These are phyloP conservation scores for Paratinospora sagittata DNA, from an alignment of 164 flowering plant genomes.

Conservation along the genomic window DNA sequence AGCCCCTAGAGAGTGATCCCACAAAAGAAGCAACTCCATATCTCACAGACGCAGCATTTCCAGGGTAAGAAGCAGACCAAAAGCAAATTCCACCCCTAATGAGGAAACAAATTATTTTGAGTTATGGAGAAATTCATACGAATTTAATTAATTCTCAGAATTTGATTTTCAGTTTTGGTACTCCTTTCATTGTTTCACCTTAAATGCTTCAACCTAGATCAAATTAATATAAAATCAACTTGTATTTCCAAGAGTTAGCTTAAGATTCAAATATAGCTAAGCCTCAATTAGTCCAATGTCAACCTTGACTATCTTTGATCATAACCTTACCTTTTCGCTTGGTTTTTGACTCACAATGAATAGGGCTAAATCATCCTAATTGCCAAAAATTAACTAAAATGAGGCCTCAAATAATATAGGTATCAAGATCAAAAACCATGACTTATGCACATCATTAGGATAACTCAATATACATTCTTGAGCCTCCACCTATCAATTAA, in stretches of 20 bases:
- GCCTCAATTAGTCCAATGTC: not conserved
- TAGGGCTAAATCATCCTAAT: not conserved
- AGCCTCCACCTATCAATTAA: too few relatives aligned
- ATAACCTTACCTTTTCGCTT: not conserved
- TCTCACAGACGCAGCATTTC: slow-evolving; percentile 76
- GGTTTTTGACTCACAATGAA: not conserved
- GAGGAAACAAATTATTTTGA: not conserved
- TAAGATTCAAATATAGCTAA: not conserved
- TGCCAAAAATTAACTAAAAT: not conserved
- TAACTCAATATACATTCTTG: too few relatives aligned
- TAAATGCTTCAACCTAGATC: too few relatives aligned
- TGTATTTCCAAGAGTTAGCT: not conserved
- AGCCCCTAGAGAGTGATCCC: slow-evolving; percentile 66
- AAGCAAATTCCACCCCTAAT: slow-evolving; percentile 92
- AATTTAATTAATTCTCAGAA: not conserved
- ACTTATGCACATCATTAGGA: not conserved
- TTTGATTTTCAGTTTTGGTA: not conserved
- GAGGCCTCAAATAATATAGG: not conserved
- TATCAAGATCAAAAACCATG: not conserved
- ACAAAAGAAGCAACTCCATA: slow-evolving; percentile 56
- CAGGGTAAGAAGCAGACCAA: slow-evolving; percentile 95
- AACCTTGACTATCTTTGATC: not conserved
- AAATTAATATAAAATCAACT: not conserved
- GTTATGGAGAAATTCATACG: not conserved
- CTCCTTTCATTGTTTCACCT: too few relatives aligned